Evolutionary conservation across 2,329 filamentous ascomycete genomes (phyloP), one percentile per base, ranked within the genome.

Genomic region (Cadophora luteo-olivacea): DNA sequence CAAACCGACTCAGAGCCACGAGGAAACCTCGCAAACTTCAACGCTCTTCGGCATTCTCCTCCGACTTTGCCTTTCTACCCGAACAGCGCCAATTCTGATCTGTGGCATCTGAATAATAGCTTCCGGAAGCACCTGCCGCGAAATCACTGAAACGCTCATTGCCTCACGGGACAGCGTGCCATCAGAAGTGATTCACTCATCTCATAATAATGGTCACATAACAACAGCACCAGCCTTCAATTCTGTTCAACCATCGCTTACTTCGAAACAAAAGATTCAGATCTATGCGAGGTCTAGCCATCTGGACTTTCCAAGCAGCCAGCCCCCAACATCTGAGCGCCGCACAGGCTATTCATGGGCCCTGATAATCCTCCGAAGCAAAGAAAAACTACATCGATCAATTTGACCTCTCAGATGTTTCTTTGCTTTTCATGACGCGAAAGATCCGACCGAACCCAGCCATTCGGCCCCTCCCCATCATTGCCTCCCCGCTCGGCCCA

Each of bases 401-500:
- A 60, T 25, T 36, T 60, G 57, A 60, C n/a, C 33, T 41, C 55
- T 58, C 55, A 25, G 33, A 58, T 1, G 45, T 49, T 36, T 24
- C 29, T 48, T 33, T 33, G 29, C 38, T 19, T 48, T 45, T 19
- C 57, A 25, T 61, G 24, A 33, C 60, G 14, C 60, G 2, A 32
- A 25, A 29, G 60, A 51, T 12, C 60, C 24, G 24, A 29, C 38
- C 58, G 48, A 22, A n/a, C 33, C 52, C 36, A 60, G 36, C 36
- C 55, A 24, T 41, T 33, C n/a, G 51, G 55, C 38, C 58, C 38
- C 33, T 22, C 32, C 4, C 25, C 16, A 29, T 33, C 41, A 29
- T 62, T 24, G 32, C 25, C 22, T 48, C 24, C 6, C 60, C 60
- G 60, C 60, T 49, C 60, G 45, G 60, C 60, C 60, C 41, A 62